Percentiles rank a stretch among this genome's conserved stretches.
These are phyloP conservation scores for Penicillium psychrosexuale DNA, from an alignment of 2,329 filamentous ascomycete species.

Conservation along the genomic window DNA sequence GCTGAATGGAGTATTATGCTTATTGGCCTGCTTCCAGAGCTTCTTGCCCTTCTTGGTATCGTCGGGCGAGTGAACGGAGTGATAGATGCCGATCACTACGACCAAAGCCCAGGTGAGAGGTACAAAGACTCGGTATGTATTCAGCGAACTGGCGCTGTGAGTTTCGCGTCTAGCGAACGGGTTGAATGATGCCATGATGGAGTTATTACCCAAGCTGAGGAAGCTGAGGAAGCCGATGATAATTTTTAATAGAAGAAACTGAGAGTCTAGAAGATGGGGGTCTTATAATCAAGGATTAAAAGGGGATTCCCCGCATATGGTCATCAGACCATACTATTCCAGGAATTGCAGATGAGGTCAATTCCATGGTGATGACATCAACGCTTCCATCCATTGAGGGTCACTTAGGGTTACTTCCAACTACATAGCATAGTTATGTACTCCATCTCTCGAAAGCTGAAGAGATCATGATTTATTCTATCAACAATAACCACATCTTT, in stretches of 20 bases:
- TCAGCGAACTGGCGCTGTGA: constrained; percentile 59
- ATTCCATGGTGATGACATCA: constrained; percentile 3
- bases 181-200: constrained; percentile 51
- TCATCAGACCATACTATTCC: constrained; percentile 1
- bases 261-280: not conserved
- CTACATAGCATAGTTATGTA: not conserved
- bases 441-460: not conserved
- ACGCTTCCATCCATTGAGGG: not conserved
- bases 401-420: not conserved
- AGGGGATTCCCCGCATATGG: not conserved
- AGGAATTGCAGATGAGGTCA: not conserved
- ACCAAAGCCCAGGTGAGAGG: constrained; percentile 71
- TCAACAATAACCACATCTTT: not conserved
- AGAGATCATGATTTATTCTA: not conserved
- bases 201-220: not conserved
- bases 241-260: not conserved
- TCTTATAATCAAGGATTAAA: not conserved
- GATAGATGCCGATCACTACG: constrained; percentile 70
- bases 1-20: constrained; percentile 68
- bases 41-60: constrained; percentile 61
- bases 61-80: constrained; percentile 62
- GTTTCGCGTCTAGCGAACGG: constrained; percentile 71
- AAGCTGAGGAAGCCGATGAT: not conserved
- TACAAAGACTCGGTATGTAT: constrained; percentile 73
- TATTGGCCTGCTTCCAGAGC: constrained; percentile 72